phyloP scores from a whole-genome alignment of 371 early-diverging fungal genomes.

The Mortierella sp. region DNA sequence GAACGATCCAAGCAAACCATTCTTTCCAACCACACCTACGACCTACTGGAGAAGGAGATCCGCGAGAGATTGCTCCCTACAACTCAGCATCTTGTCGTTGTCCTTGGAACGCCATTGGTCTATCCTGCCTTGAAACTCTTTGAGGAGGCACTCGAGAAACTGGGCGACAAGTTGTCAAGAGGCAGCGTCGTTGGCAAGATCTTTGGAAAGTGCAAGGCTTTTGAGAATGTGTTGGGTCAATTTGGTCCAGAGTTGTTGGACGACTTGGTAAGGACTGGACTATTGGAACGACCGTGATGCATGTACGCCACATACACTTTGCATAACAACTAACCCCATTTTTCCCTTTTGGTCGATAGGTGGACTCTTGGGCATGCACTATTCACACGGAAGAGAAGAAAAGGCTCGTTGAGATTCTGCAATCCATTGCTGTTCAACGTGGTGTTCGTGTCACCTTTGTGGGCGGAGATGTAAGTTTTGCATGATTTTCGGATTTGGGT shows the following conservation, averaged over 20 bases:
- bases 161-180: constrained; percentile 41
- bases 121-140: constrained; percentile 79
- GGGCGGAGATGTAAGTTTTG: constrained; percentile 72
- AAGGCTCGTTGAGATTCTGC: constrained; percentile 70
- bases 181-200: constrained; percentile 47
- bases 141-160: constrained; percentile 61
- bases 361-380: constrained; percentile 73
- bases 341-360: constrained; percentile 8
- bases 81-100: constrained; percentile 73
- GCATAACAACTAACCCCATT: no score
- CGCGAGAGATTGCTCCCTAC: constrained; percentile 62
- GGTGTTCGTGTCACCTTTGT: constrained; percentile 80
- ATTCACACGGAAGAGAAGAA: constrained; percentile 78
- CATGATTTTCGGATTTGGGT: no score
- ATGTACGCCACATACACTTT: no score
- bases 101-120: constrained; percentile 79
- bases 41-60: constrained; percentile 65
- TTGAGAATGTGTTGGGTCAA: constrained; percentile 66
- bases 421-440: constrained; percentile 67
- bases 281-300: no score
- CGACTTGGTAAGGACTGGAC: constrained; percentile 65
- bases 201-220: constrained; percentile 52
- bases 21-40: constrained; percentile 70
- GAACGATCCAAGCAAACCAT: constrained; percentile 78
- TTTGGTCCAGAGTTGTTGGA: constrained; percentile 86